Percentiles rank a stretch among this genome's conserved stretches.
Conservation (phyloP, 768 basidiomycete species). For the Boletus tomentosulus region DNA sequence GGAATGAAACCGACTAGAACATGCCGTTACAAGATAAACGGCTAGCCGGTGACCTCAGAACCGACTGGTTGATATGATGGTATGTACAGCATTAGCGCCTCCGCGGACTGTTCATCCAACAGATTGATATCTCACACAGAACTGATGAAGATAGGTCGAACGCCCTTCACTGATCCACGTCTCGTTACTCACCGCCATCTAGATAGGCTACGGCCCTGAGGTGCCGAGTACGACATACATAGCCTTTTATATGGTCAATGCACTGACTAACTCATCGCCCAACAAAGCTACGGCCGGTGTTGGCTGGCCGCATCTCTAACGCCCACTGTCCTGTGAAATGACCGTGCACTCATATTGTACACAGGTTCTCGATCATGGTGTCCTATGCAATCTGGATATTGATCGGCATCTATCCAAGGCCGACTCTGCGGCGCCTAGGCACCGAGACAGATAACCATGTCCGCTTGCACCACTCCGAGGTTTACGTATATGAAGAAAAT, state of each 20-base stretch:
- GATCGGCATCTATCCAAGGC: background rate
- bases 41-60: background rate
- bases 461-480: background rate
- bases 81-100: background rate
- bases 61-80: background rate
- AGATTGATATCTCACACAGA: too few species aligned
- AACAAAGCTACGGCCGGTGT: background rate
- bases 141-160: background rate
- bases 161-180: constrained; percentile 3
- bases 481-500: constrained; percentile 1
- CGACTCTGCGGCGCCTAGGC: constrained; percentile 3
- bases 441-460: constrained; percentile 3
- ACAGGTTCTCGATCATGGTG: background rate
- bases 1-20: too few species aligned
- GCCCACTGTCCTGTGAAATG: background rate
- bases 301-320: background rate
- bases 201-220: background rate
- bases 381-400: background rate
- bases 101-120: background rate
- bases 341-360: background rate
- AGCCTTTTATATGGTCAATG: background rate
- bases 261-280: background rate
- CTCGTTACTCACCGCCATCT: background rate
- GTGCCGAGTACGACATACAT: background rate
- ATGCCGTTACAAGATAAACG: too few species aligned